These are phyloP conservation scores for Cyclotella cryptica DNA, from an alignment of 108 stramenopile genomes.

Conservation along the genomic window DNA sequence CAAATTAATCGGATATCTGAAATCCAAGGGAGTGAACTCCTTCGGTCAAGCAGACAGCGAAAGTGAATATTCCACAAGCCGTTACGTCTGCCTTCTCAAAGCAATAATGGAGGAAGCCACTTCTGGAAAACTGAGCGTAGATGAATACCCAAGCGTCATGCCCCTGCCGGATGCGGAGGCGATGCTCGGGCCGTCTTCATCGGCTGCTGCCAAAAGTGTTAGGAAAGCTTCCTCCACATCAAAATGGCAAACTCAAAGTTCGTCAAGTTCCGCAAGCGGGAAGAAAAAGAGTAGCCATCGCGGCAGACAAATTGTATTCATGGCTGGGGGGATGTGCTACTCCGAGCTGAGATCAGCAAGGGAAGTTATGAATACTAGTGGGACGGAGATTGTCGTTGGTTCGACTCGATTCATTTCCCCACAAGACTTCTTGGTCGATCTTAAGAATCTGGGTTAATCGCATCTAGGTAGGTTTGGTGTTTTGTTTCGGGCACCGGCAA, in stretches of 20 bases:
- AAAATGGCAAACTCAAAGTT: constrained; percentile 56
- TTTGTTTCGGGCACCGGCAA: neutral
- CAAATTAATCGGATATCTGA: constrained; percentile 35
- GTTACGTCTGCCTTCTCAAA: constrained; percentile 83
- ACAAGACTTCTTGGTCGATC: constrained; percentile 66
- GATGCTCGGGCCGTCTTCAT: constrained; percentile 21
- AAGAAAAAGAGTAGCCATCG: constrained; percentile 54
- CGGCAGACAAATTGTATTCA: constrained; percentile 87
- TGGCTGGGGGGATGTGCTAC: constrained; percentile 88
- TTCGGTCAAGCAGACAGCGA: constrained; percentile 60
- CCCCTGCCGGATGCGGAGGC: constrained; percentile 77
- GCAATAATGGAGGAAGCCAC: constrained; percentile 72
- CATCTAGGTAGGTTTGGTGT: neutral
- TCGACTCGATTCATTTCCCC: constrained; percentile 78
- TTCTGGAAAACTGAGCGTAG: constrained; percentile 69
- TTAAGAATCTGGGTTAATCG: constrained; percentile 35
- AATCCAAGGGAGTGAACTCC: constrained; percentile 18
- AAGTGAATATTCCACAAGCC: constrained; percentile 81
- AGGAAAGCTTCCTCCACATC: constrained; percentile 52
- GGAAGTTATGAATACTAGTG: constrained; percentile 77
- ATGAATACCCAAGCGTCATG: constrained; percentile 89
- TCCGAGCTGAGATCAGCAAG: constrained; percentile 85
- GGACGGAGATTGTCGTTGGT: constrained; percentile 86
- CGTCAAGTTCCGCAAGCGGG: neutral
- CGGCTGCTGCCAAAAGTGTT: constrained; percentile 51